phyloP scores from a whole-genome alignment of 345 rosid species.

The Citrus reticulata region DNA sequence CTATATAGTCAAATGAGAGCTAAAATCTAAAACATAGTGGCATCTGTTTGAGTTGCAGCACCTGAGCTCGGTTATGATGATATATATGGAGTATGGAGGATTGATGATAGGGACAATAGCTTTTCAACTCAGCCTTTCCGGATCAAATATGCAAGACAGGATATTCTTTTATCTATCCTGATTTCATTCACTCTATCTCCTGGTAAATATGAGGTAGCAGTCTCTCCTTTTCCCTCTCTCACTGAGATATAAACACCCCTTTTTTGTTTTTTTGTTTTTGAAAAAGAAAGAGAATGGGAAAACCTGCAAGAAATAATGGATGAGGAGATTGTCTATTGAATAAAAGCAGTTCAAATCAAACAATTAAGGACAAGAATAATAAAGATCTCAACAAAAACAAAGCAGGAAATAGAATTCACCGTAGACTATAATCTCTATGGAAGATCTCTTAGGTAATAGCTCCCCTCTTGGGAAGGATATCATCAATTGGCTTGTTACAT shows the following conservation, averaged over 20 bases:
- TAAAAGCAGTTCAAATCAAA: neutral
- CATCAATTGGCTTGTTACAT: neutral
- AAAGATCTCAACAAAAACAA: neutral
- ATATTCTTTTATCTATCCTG: slow-evolving; percentile 72
- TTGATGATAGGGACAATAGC: slow-evolving; percentile 77
- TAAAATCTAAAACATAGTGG: neutral
- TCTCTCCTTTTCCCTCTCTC: neutral
- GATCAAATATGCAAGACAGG: slow-evolving; percentile 91
- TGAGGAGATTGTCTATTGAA: neutral
- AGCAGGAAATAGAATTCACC: neutral
- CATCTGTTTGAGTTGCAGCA: slow-evolving; percentile 40
- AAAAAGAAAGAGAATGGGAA: neutral
- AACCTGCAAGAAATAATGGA: neutral
- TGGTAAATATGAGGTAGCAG: slow-evolving; percentile 50
- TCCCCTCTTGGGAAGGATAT: neutral
- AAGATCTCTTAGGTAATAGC: neutral
- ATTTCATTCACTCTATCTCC: slow-evolving; percentile 69
- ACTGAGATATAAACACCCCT: neutral
- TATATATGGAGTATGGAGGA: slow-evolving; percentile 71
- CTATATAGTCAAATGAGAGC: neutral
- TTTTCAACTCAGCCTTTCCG: slow-evolving; percentile 86
- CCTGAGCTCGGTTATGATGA: slow-evolving; percentile 57
- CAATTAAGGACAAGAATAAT: neutral
- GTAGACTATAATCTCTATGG: neutral
- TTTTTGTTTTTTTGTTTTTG: neutral